Evolutionary conservation across 352 stramenopile genomes (phyloP).

Genomic region (Plasmopara viticola): DNA sequence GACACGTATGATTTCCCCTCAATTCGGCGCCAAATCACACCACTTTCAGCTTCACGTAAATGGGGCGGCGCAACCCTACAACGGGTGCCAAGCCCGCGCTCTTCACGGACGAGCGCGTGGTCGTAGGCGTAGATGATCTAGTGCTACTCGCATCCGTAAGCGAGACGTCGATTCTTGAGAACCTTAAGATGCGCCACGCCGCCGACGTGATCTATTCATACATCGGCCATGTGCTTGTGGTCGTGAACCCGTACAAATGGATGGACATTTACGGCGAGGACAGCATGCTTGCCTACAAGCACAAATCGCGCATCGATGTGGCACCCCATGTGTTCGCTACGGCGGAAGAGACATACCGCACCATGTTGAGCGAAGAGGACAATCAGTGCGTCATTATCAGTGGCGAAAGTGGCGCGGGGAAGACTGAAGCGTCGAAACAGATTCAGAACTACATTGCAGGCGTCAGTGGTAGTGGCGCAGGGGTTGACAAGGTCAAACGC

Average conservation of each 20-base stretch:
- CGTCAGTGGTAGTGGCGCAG: slow-evolving; percentile 65
- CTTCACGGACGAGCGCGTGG: slow-evolving; percentile 56
- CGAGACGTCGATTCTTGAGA: slow-evolving; percentile 81
- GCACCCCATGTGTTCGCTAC: slow-evolving; percentile 82
- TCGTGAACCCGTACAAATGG: slow-evolving; percentile 89
- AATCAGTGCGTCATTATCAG: slow-evolving; percentile 90
- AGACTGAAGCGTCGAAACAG: slow-evolving; percentile 86
- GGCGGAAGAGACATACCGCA: slow-evolving; percentile 81
- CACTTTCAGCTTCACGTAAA: too few relatives aligned
- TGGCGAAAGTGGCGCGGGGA: slow-evolving; percentile 77
- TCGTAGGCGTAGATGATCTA: slow-evolving; percentile 79
- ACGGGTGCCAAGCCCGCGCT: slow-evolving; percentile 16
- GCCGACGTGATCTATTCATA: slow-evolving; percentile 86
- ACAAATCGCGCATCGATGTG: slow-evolving; percentile 85
- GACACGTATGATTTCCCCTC: background rate
- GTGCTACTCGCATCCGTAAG: slow-evolving; percentile 65
- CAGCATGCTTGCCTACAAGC: slow-evolving; percentile 74
- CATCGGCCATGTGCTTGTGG: slow-evolving; percentile 84
- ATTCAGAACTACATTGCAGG: slow-evolving; percentile 88
- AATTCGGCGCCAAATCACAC: background rate
- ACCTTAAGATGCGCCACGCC: slow-evolving; percentile 84
- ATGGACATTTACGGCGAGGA: slow-evolving; percentile 84
- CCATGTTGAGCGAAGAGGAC: slow-evolving; percentile 84
- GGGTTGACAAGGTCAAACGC: slow-evolving; percentile 85
- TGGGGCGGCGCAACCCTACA: slow-evolving; percentile 26